Evolutionary conservation across 768 basidiomycete genomes (phyloP).

Genomic region (Boletus rufocinnamomeus): DNA sequence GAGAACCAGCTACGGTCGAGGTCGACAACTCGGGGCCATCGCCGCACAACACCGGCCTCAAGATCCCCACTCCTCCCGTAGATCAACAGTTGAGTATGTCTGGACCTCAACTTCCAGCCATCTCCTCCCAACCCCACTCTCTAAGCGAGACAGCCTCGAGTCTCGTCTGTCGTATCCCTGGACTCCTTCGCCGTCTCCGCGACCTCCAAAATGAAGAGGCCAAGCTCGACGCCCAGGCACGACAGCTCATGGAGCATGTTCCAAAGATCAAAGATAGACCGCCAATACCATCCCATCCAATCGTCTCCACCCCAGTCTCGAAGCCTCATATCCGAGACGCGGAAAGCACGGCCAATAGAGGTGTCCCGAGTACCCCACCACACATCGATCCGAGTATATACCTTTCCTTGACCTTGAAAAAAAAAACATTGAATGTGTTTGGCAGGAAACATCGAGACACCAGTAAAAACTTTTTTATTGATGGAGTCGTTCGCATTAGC

Average conservation of each 20-base stretch:
- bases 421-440: not conserved
- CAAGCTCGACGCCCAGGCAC: conserved; percentile 19
- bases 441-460: conserved; percentile 23
- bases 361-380: conserved; percentile 4
- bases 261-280: not conserved
- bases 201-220: conserved; percentile 27
- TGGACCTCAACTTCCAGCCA: not conserved
- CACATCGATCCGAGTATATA: conserved; percentile 15
- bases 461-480: conserved; percentile 20
- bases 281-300: not conserved
- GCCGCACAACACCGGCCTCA: not conserved
- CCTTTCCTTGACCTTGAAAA: not conserved
- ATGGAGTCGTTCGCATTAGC: conserved; percentile 22
- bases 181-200: conserved; percentile 23
- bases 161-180: conserved; percentile 18
- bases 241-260: conserved; percentile 12
- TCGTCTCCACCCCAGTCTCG: not conserved
- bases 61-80: not conserved
- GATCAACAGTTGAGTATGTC: conserved; percentile 9
- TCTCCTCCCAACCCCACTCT: not conserved
- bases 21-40: not conserved
- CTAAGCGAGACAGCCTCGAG: conserved; percentile 17
- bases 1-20: conserved; percentile 6
- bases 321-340: not conserved
- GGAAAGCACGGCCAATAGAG: not conserved